These are phyloP conservation scores for Asterophora parasitica DNA, from an alignment of 768 basidiomycete species.

Conservation along the genomic window DNA sequence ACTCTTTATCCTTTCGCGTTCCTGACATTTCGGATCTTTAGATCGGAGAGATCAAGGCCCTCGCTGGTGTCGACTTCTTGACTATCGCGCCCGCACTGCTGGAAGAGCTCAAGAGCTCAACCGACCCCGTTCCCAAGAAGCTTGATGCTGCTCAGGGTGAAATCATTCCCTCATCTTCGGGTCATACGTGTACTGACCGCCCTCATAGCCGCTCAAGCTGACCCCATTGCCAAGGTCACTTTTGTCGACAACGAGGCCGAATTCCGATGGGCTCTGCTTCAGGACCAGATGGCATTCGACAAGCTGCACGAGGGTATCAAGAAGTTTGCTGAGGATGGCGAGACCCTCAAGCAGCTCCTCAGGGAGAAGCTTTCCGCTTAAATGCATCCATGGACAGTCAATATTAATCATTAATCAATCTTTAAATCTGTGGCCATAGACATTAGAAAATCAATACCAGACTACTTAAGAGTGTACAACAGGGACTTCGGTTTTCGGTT, in stretches of 20 bases:
- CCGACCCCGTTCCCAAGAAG: constrained; percentile 75
- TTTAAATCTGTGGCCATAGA: not conserved
- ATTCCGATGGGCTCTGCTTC: constrained; percentile 91
- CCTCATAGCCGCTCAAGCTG: constrained; percentile 43
- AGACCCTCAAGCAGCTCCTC: constrained; percentile 80
- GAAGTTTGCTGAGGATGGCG: constrained; percentile 96
- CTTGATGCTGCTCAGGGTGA: constrained; percentile 63
- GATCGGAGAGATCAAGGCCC: constrained; percentile 88
- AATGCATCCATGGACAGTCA: constrained; percentile 14
- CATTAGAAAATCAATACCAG: not conserved
- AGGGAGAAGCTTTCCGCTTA: constrained; percentile 60
- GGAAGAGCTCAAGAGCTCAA: constrained; percentile 87
- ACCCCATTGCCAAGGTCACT: constrained; percentile 72
- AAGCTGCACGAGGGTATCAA: constrained; percentile 98
- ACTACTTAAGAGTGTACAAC: too few relatives aligned
- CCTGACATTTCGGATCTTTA: constrained; percentile 24
- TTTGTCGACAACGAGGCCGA: constrained; percentile 92
- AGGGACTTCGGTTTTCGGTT: too few relatives aligned
- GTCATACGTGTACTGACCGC: not conserved
- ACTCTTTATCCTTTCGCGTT: constrained; percentile 6
- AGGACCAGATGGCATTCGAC: constrained; percentile 97
- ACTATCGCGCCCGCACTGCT: constrained; percentile 91
- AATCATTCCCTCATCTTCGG: constrained; percentile 20
- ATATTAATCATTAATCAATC: not conserved
- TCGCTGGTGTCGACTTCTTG: constrained; percentile 96